Percentiles rank a stretch among this genome's conserved stretches.
Conservation (phyloP, 2,329 filamentous ascomycete species). For the Hypoxylon sp. region DNA sequence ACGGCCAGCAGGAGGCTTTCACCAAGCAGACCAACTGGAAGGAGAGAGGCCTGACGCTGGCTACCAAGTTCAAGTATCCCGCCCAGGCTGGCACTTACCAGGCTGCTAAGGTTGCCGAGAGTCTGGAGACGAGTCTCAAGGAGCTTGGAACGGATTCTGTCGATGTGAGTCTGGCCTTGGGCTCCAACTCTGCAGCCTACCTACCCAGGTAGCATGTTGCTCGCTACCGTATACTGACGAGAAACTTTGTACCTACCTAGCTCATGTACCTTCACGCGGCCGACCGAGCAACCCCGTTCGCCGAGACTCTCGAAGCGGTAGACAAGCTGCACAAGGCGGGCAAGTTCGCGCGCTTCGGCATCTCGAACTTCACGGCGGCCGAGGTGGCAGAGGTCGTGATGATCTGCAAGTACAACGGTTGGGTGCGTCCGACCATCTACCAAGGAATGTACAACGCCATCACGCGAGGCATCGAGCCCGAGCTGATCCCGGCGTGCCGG, state of each 20-base stretch:
- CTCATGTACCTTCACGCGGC: constrained; percentile 81
- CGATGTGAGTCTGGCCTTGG: constrained; percentile 59
- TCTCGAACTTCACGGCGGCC: constrained; percentile 86
- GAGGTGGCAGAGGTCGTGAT: constrained; percentile 87
- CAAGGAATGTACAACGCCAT: constrained; percentile 90
- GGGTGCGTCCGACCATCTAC: constrained; percentile 85
- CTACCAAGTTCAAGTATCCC: constrained; percentile 79
- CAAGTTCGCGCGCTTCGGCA: constrained; percentile 81
- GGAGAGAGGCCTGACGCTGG: constrained; percentile 77
- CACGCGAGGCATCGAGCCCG: constrained; percentile 76
- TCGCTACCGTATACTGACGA: constrained; percentile 11
- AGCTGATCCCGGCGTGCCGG: constrained; percentile 76
- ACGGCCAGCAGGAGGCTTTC: constrained; percentile 78
- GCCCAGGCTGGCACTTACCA: constrained; percentile 64
- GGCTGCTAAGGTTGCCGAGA: constrained; percentile 68
- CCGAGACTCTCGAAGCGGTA: constrained; percentile 78
- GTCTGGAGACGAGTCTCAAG: constrained; percentile 71
- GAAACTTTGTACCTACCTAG: constrained; percentile 40
- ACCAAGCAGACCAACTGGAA: constrained; percentile 80
- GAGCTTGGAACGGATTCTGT: constrained; percentile 77
- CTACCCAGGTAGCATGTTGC: background rate
- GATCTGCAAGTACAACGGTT: constrained; percentile 79
- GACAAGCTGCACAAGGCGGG: constrained; percentile 85
- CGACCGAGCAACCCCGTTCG: constrained; percentile 74
- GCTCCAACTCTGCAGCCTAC: background rate